phyloP scores from a whole-genome alignment of 768 basidiomycete species.

The Pisolithus albus region DNA sequence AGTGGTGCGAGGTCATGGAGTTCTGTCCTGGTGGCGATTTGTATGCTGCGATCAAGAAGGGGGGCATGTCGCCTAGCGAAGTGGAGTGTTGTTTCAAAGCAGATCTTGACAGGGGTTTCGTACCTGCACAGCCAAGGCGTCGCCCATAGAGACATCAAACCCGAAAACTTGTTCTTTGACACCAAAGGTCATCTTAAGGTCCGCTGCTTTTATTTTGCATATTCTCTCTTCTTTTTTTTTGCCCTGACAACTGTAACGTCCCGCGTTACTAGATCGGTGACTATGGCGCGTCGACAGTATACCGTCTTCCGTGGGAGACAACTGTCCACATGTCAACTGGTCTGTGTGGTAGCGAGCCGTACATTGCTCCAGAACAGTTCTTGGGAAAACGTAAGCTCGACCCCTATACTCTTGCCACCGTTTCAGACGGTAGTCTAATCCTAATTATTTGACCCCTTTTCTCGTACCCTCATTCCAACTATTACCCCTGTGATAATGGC shows the following conservation, averaged over 20 bases:
- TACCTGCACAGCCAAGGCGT: conserved; percentile 97
- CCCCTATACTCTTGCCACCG: conserved; percentile 14
- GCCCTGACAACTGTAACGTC: conserved; percentile 3
- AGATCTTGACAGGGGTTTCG: conserved; percentile 79
- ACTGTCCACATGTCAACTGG: conserved; percentile 97
- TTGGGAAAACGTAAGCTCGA: conserved; percentile 82
- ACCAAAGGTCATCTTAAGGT: conserved; percentile 91
- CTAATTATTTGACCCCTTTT: conserved; percentile 10
- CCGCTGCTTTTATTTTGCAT: conserved; percentile 11
- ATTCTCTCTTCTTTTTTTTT: background rate
- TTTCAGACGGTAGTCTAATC: conserved; percentile 35
- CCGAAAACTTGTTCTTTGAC: conserved; percentile 95
- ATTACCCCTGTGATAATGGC: no score
- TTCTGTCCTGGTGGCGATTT: conserved; percentile 98
- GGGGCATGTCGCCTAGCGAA: conserved; percentile 83
- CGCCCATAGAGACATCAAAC: conserved; percentile 96
- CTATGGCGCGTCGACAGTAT: conserved; percentile 98
- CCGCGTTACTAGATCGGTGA: conserved; percentile 75
- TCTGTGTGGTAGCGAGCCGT: conserved; percentile 95
- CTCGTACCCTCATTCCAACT: no score
- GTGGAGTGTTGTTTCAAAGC: conserved; percentile 98
- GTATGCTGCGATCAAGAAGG: conserved; percentile 98
- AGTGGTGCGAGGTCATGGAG: conserved; percentile 99
- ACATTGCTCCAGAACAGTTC: conserved; percentile 98
- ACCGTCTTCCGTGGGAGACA: conserved; percentile 95